phyloP scores from a whole-genome alignment of 1,139 yeast species.

The Debaryomycetaceae sp. region DNA sequence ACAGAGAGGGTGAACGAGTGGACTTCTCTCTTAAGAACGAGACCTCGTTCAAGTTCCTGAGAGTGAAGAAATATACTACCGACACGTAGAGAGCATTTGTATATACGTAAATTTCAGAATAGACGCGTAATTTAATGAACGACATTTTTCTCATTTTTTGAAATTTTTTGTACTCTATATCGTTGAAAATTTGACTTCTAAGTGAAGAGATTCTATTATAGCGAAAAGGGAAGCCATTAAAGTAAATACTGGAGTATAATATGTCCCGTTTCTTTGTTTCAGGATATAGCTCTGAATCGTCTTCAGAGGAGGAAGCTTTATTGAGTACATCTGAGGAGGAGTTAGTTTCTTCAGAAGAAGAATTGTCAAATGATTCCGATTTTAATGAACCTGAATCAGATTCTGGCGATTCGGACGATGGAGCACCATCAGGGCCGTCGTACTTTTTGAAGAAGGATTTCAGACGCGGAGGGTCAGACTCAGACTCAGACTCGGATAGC shows the following conservation, averaged over 20 bases:
- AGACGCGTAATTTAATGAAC: slow-evolving; percentile 5
- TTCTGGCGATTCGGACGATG: slow-evolving; percentile 40
- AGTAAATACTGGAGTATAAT: slow-evolving; percentile 5
- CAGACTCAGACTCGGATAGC: slow-evolving; percentile 52
- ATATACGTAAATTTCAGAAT: slow-evolving; percentile 7
- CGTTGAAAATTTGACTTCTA: slow-evolving; percentile 12
- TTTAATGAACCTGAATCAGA: slow-evolving; percentile 37
- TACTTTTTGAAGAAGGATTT: slow-evolving; percentile 57
- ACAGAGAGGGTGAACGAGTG: slow-evolving; percentile 48
- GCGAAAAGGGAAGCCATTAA: slow-evolving; percentile 4
- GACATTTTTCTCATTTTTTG: slow-evolving; percentile 6
- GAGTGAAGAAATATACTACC: slow-evolving; percentile 49
- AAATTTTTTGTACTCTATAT: slow-evolving; percentile 8
- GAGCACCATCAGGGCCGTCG: slow-evolving; percentile 50
- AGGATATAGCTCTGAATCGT: slow-evolving; percentile 59
- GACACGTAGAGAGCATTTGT: slow-evolving; percentile 9
- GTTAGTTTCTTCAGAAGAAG: slow-evolving; percentile 45
- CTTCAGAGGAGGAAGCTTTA: slow-evolving; percentile 75
- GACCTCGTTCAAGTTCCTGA: slow-evolving; percentile 69
- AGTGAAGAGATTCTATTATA: slow-evolving; percentile 2
- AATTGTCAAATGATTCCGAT: slow-evolving; percentile 41
- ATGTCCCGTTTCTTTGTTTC: slow-evolving; percentile 81
- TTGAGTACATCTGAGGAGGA: slow-evolving; percentile 71
- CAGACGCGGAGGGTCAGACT: slow-evolving; percentile 16
- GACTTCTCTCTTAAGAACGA: slow-evolving; percentile 65